Conservation (phyloP, 2,329 filamentous ascomycete species). For the Ascosphaera aggregata region DNA sequence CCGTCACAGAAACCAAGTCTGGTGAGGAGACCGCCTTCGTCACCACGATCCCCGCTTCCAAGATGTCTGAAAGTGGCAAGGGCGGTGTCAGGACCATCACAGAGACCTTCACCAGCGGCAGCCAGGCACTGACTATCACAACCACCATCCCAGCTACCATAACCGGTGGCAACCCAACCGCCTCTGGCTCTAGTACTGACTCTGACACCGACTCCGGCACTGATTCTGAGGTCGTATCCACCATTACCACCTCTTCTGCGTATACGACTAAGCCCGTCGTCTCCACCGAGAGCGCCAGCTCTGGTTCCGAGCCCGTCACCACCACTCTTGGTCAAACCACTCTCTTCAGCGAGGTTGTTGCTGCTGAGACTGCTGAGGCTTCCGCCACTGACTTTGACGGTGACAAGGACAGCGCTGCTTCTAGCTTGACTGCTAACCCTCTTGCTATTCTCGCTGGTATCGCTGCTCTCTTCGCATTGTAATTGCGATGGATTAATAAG, state of each 20-base stretch:
- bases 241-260: slow-evolving; percentile 2
- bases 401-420: slow-evolving; percentile 12
- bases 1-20: neutral
- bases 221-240: slow-evolving; percentile 2
- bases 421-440: slow-evolving; percentile 7
- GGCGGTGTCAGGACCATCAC: neutral
- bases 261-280: slow-evolving; percentile 4
- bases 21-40: neutral
- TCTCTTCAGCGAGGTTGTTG: slow-evolving; percentile 5
- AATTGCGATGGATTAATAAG: slow-evolving; percentile 5
- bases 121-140: neutral
- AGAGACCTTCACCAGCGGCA: slow-evolving; percentile 1
- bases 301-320: slow-evolving; percentile 3
- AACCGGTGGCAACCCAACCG: slow-evolving; percentile 2
- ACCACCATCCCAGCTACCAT: neutral
- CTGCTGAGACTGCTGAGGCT: slow-evolving; percentile 5
- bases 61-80: neutral
- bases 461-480: slow-evolving; percentile 19
- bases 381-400: slow-evolving; percentile 10
- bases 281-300: slow-evolving; percentile 5
- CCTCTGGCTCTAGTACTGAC: slow-evolving; percentile 3
- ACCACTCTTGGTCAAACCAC: slow-evolving; percentile 9
- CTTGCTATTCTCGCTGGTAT: slow-evolving; percentile 18
- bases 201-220: slow-evolving; percentile 7
- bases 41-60: neutral